Base-by-base conservation (phyloP, 2,329 filamentous ascomycete species). In the Geosmithia flava region DNA sequence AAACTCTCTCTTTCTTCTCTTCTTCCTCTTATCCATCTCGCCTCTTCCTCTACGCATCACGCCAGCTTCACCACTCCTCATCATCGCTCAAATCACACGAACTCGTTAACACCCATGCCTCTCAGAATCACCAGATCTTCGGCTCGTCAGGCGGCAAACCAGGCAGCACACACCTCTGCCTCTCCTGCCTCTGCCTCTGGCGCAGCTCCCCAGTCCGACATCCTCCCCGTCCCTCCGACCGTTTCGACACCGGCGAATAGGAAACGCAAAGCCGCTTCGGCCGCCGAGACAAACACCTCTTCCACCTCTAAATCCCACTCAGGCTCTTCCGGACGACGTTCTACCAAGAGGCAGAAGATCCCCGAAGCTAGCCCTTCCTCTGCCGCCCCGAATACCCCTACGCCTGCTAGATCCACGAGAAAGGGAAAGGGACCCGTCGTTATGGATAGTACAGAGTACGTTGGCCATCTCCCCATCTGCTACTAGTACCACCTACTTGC, bases 91-190 rank as follows among this genome's bases (percentile, higher is more conserved):
- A 52, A 58, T 49, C 55, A 54, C 60, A 6, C 20, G 10, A n/a
- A 6, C 10, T 29, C 16, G 42, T 62, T 65, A 64, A 37, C 11
- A 83, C 87, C 91, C 82, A 96, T 95, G 89, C 87, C 87, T 80
- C 74, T 82, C 79, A 96, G 90, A 87, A 83, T 93, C 62, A 96
- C 91, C 76, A 88, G 91, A 75, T 93, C 90, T 62, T 85, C 90
- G 68, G 85, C 90, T 73, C 89, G 89, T 75, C 83, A 87, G 79
- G 87, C 87, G 72, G 85, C 87, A 64, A 79, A 68, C 62, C 72
- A 72, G 62, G 69, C 71, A 68, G 70, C 68, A 57, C 68, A 70
- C 59, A 63, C 71, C 53, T 59, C 68, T 61, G 62, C 68, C 59
- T 54, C 67, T 57, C 54, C 65, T 55, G 63, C 69, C 48, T 55